These are phyloP conservation scores for Rhododendron griersonianum DNA, from an alignment of 148 eudicot genomes.

Conservation along the genomic window DNA sequence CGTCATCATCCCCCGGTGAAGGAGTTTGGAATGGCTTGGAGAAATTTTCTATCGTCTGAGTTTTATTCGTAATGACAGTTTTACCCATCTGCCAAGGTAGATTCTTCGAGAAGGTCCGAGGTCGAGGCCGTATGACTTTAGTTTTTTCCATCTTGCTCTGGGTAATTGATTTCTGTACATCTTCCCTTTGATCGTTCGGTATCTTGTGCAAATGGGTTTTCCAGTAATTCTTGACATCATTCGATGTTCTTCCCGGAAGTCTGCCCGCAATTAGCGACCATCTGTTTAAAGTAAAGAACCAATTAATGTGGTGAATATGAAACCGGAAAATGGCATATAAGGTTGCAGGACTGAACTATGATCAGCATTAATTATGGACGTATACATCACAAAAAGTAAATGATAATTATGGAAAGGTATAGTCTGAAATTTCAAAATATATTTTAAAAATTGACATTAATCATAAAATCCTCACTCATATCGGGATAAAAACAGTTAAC, in stretches of 20 bases:
- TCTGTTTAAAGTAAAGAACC: background rate
- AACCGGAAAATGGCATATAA: background rate
- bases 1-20: background rate
- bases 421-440: too few relatives aligned
- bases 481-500: too few relatives aligned
- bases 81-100: too few relatives aligned
- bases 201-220: constrained; percentile 9
- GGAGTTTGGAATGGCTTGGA: background rate
- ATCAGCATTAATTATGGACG: too few relatives aligned
- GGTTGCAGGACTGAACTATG: background rate
- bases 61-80: background rate
- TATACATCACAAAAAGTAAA: too few relatives aligned
- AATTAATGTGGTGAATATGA: background rate
- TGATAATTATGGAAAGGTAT: too few relatives aligned
- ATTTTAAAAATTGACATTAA: too few relatives aligned
- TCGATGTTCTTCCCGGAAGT: constrained; percentile 15
- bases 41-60: background rate
- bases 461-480: too few relatives aligned
- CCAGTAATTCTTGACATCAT: constrained; percentile 13
- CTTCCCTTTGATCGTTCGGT: background rate
- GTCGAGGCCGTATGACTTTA: background rate
- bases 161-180: background rate
- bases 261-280: constrained; percentile 18
- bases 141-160: too few relatives aligned
- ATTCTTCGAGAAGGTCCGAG: background rate